Conservation (phyloP, 345 rosid genomes). For the Corchorus olitorius region DNA sequence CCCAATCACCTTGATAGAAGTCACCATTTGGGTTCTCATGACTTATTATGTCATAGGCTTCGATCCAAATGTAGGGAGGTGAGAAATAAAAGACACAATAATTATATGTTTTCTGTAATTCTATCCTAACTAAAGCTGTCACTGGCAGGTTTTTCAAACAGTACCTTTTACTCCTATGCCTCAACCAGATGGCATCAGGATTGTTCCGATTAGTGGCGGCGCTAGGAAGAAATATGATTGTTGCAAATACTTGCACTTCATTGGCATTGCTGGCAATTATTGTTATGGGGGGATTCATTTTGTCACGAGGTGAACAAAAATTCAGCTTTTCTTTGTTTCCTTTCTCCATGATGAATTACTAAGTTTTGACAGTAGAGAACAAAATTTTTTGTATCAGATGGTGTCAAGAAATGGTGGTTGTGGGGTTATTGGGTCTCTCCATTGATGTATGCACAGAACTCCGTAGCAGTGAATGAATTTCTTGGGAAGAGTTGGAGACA, state of each 20-base stretch:
- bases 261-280: conserved; percentile 37
- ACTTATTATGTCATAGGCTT: conserved; percentile 26
- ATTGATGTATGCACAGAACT: conserved; percentile 61
- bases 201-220: conserved; percentile 52
- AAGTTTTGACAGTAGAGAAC: conserved; percentile 9
- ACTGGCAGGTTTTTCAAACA: conserved; percentile 43
- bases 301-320: conserved; percentile 36
- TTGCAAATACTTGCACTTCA: conserved; percentile 44
- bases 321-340: background rate
- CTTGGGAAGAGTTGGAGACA: conserved; percentile 52
- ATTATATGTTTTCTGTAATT: background rate
- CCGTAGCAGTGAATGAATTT: conserved; percentile 55
- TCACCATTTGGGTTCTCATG: conserved; percentile 44
- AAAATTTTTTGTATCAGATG: conserved; percentile 30
- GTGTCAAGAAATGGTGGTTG: conserved; percentile 61
- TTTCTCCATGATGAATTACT: background rate
- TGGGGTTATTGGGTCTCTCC: conserved; percentile 85
- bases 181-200: conserved; percentile 45
- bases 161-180: conserved; percentile 36
- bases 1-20: conserved; percentile 61
- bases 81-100: conserved; percentile 5
- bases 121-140: background rate
- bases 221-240: conserved; percentile 41
- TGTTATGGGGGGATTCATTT: conserved; percentile 46
- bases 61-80: conserved; percentile 52